phyloP scores from a whole-genome alignment of 2,329 filamentous ascomycete species.

The Aurifilum marmelostoma region DNA sequence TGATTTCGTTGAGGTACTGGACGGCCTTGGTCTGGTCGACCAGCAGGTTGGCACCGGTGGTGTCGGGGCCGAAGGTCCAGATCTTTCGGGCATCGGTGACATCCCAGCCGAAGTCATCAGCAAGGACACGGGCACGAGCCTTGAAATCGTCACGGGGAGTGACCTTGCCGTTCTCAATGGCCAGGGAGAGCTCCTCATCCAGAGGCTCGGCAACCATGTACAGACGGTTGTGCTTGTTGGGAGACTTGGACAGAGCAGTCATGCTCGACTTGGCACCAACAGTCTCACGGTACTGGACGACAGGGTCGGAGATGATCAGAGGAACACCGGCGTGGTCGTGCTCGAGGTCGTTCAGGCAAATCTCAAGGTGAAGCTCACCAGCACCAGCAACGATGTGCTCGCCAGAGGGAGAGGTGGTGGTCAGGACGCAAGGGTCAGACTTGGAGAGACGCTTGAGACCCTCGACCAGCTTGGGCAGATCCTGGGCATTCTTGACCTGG shows the following conservation, averaged over 20 bases:
- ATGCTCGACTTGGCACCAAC: constrained; percentile 85
- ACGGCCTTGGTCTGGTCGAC: constrained; percentile 99
- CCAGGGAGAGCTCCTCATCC: constrained; percentile 85
- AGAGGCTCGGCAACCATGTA: constrained; percentile 94
- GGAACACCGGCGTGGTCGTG: constrained; percentile 99
- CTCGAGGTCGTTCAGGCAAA: constrained; percentile 99
- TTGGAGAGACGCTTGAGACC: constrained; percentile 99
- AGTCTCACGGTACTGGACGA: constrained; percentile 98
- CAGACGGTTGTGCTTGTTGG: constrained; percentile 99
- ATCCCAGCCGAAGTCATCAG: constrained; percentile 98
- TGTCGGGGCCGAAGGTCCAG: constrained; percentile 99
- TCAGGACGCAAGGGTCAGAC: constrained; percentile 98
- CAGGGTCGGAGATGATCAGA: constrained; percentile 95
- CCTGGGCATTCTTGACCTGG: constrained; percentile 99
- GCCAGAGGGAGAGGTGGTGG: constrained; percentile 85
- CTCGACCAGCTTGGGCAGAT: constrained; percentile 99
- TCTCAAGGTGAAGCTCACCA: constrained; percentile 99
- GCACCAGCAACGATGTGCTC: constrained; percentile 99
- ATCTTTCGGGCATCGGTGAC: constrained; percentile 99
- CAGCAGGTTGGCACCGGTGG: constrained; percentile 95
- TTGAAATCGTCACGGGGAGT: constrained; percentile 98
- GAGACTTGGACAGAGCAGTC: constrained; percentile 97
- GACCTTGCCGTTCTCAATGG: constrained; percentile 92
- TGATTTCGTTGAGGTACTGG: constrained; percentile 99
- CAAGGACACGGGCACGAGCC: constrained; percentile 91